phyloP scores from a whole-genome alignment of 208 protist genomes.

The Leishmania guyanensis region DNA sequence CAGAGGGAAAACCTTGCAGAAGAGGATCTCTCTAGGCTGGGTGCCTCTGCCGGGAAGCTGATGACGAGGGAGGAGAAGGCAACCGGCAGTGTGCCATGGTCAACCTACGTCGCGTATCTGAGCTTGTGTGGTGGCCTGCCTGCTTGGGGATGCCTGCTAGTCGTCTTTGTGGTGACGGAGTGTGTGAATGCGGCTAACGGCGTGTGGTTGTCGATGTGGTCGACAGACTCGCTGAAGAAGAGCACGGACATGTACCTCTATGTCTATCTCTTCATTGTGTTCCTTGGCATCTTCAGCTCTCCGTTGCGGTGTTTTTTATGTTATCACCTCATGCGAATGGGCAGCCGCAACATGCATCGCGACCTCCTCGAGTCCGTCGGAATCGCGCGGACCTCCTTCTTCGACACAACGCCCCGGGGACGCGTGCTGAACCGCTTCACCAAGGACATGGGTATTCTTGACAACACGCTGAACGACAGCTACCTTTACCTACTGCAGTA shows the following conservation, averaged over 20 bases:
- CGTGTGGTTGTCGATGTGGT: slow-evolving; percentile 84
- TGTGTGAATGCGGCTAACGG: slow-evolving; percentile 34
- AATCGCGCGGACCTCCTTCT: slow-evolving; percentile 85
- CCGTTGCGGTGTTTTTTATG: slow-evolving; percentile 44
- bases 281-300: slow-evolving; percentile 31
- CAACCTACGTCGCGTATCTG: slow-evolving; percentile 70
- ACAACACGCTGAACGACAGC: slow-evolving; percentile 58
- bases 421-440: slow-evolving; percentile 96
- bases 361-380: slow-evolving; percentile 57
- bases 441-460: slow-evolving; percentile 87
- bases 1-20: neutral
- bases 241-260: slow-evolving; percentile 33
- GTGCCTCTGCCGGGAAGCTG: slow-evolving; percentile 17
- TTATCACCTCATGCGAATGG: slow-evolving; percentile 43
- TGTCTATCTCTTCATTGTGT: slow-evolving; percentile 46
- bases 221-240: slow-evolving; percentile 17
- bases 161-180: slow-evolving; percentile 69
- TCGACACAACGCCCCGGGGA: slow-evolving; percentile 94
- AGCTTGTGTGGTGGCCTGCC: slow-evolving; percentile 43
- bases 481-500: slow-evolving; percentile 68
- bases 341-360: slow-evolving; percentile 49
- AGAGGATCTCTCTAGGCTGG: neutral
- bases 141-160: slow-evolving; percentile 41
- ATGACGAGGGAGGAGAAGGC: slow-evolving; percentile 69
- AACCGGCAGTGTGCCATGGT: slow-evolving; percentile 53